These are phyloP conservation scores for Pharnaceum exiguum DNA, from an alignment of 148 eudicot species.

Conservation along the genomic window DNA sequence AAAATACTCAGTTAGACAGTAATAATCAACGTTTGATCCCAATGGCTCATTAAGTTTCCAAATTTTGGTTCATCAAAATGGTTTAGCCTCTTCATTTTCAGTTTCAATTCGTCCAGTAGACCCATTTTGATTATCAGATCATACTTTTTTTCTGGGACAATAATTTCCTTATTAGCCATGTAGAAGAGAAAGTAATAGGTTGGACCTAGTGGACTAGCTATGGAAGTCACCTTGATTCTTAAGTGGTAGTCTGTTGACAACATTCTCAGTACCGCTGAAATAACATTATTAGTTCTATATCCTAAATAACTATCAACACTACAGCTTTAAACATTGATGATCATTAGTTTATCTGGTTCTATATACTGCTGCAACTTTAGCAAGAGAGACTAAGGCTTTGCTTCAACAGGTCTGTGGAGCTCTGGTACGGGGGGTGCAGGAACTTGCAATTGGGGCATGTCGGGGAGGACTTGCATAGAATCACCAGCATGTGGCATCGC, in stretches of 20 bases:
- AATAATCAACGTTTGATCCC: not conserved
- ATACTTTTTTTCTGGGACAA: not conserved
- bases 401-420: conserved; percentile 33
- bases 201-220: conserved; percentile 2
- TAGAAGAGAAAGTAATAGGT: conserved; percentile 2
- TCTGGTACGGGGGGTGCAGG: conserved; percentile 61
- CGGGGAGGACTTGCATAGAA: conserved; percentile 82
- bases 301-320: conserved; percentile 23
- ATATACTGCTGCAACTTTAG: conserved; percentile 14
- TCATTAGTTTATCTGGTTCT: conserved; percentile 13
- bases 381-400: conserved; percentile 53
- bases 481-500: conserved; percentile 87
- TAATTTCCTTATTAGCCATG: not conserved
- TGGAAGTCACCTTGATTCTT: conserved; percentile 1
- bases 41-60: conserved; percentile 4
- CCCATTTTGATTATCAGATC: not conserved
- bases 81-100: not conserved
- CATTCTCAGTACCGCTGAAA: not conserved
- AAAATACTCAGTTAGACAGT: conserved; percentile 1
- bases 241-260: not conserved
- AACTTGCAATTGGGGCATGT: conserved; percentile 91
- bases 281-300: conserved; percentile 8
- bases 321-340: conserved; percentile 10
- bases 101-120: not conserved
- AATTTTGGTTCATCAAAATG: not conserved